Conservation (phyloP, 2,329 filamentous ascomycete species). For the Didymella pomorum region DNA sequence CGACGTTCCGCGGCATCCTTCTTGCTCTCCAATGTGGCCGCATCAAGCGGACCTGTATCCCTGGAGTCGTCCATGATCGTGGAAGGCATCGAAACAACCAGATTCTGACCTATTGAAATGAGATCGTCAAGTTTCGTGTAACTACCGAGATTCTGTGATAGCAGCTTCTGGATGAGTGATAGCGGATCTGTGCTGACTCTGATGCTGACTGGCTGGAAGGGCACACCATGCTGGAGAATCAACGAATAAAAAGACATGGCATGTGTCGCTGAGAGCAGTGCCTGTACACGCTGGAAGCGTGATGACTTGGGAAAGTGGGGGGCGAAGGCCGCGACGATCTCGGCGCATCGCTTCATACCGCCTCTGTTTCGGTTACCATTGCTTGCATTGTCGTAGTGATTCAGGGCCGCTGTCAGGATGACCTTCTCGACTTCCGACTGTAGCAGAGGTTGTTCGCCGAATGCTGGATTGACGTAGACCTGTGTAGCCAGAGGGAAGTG, state of each 20-base stretch:
- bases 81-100: constrained; percentile 59
- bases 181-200: constrained; percentile 80
- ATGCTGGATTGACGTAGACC: constrained; percentile 67
- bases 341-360: constrained; percentile 76
- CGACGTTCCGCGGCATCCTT: constrained; percentile 65
- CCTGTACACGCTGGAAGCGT: constrained; percentile 65
- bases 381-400: constrained; percentile 80
- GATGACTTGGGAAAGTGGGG: constrained; percentile 62
- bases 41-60: constrained; percentile 52
- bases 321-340: constrained; percentile 67
- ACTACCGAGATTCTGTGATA: constrained; percentile 77
- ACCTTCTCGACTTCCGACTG: constrained; percentile 64
- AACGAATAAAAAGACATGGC: constrained; percentile 78
- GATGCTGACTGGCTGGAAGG: constrained; percentile 79
- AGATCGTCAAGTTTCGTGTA: constrained; percentile 80
- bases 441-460: constrained; percentile 60
- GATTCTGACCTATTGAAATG: constrained; percentile 71
- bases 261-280: constrained; percentile 76
- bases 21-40: constrained; percentile 38
- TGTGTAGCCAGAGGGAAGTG: constrained; percentile 68
- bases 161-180: constrained; percentile 73
- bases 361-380: constrained; percentile 81
- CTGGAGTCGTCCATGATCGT: constrained; percentile 56
- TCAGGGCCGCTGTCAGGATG: constrained; percentile 69
- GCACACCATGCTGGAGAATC: constrained; percentile 79